phyloP scores from a whole-genome alignment of 2,329 filamentous ascomycete species.

The Apiospora arundinis region DNA sequence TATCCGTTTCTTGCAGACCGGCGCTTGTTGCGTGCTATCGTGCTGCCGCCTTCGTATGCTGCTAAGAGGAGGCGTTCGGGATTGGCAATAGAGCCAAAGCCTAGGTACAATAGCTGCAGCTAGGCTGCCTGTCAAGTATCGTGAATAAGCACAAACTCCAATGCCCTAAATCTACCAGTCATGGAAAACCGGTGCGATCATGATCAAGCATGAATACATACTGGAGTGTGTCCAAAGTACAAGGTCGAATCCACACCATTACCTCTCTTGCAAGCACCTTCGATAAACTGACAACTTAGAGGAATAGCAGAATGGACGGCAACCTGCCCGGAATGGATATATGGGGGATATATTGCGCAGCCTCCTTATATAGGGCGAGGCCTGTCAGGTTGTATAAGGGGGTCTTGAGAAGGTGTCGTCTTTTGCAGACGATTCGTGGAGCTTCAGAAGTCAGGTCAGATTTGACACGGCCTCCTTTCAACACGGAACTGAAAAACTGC shows the following conservation, averaged over 20 bases:
- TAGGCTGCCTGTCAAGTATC: neutral
- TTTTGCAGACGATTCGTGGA: neutral
- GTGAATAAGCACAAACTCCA: neutral
- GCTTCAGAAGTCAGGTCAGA: no score
- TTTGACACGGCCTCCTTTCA: neutral
- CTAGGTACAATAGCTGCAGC: neutral
- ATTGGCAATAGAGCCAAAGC: neutral
- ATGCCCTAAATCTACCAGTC: neutral
- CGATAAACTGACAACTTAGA: neutral
- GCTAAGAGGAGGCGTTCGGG: neutral
- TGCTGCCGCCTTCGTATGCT: neutral
- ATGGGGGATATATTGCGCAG: neutral
- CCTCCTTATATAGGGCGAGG: neutral
- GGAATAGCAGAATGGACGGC: neutral
- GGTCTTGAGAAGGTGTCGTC: neutral
- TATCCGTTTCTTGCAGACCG: neutral
- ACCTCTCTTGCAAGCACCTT: neutral
- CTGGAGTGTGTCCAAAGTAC: neutral
- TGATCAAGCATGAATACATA: neutral
- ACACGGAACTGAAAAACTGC: neutral
- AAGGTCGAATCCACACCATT: neutral
- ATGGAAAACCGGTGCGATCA: neutral
- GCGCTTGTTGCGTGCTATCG: neutral
- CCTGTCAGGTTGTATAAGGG: neutral
- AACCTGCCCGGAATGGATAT: neutral